These are phyloP conservation scores for Tolypocladium ovalisporum DNA, from an alignment of 2,329 filamentous ascomycete genomes.

Conservation along the genomic window DNA sequence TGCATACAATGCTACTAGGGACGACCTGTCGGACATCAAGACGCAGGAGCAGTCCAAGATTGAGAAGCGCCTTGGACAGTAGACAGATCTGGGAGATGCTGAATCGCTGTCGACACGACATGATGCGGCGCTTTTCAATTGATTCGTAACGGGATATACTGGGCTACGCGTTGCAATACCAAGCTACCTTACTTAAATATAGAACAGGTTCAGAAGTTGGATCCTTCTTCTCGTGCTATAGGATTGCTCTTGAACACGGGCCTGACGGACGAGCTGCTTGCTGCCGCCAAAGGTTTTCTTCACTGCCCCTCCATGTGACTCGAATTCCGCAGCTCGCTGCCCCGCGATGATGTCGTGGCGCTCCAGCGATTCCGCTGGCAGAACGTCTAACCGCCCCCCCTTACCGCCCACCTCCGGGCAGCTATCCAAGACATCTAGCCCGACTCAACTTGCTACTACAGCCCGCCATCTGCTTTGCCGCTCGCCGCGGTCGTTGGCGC, in stretches of 20 bases:
- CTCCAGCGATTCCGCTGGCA: conserved; percentile 4
- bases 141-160: neutral
- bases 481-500: neutral
- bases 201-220: too few relatives aligned
- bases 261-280: neutral
- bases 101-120: neutral
- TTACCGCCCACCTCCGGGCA: conserved; percentile 1
- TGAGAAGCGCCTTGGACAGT: conserved; percentile 53
- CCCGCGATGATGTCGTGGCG: conserved; percentile 6
- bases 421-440: too few relatives aligned
- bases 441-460: neutral
- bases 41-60: conserved; percentile 61
- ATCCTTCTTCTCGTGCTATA: too few relatives aligned
- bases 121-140: neutral
- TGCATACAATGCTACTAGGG: conserved; percentile 65
- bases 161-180: neutral
- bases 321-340: neutral
- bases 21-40: conserved; percentile 60
- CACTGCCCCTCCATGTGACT: conserved; percentile 1
- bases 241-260: neutral
- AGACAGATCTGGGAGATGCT: neutral
- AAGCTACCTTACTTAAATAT: neutral
- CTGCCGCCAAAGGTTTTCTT: neutral
- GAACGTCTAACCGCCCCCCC: conserved; percentile 10
- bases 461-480: neutral